Evolutionary conservation across 202 grass and related monocot species (phyloP).

Genomic region (Hordeum pubiflorum): DNA sequence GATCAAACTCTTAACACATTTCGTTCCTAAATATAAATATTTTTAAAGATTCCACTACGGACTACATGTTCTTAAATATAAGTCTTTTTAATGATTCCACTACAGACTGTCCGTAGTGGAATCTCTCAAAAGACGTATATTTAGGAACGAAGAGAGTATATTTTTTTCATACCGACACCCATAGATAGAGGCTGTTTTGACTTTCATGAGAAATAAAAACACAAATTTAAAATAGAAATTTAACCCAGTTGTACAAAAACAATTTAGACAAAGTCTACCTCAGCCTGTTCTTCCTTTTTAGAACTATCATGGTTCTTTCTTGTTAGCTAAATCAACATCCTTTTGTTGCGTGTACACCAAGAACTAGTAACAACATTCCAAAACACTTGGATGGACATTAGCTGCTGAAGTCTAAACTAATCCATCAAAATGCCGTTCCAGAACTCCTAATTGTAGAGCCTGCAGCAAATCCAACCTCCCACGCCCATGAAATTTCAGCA

Average conservation of each 20-base stretch:
- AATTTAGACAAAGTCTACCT: neutral
- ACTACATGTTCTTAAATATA: too few species aligned
- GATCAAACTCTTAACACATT: too few species aligned
- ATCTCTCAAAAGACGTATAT: too few species aligned
- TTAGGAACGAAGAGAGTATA: too few species aligned
- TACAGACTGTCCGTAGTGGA: too few species aligned
- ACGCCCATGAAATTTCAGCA: neutral
- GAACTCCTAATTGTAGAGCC: neutral
- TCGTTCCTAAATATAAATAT: too few species aligned
- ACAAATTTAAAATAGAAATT: neutral
- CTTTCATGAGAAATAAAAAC: neutral
- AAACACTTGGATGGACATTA: constrained; percentile 1
- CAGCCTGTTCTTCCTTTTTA: neutral
- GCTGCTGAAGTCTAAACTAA: constrained; percentile 4
- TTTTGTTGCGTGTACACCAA: constrained; percentile 7
- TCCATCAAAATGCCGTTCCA: neutral
- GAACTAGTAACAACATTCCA: constrained; percentile 3
- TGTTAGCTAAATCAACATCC: neutral
- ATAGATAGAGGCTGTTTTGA: neutral
- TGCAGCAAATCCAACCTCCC: constrained; percentile 35
- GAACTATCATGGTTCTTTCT: too few species aligned
- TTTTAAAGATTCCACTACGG: too few species aligned
- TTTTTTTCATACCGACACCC: neutral
- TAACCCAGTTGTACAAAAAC: neutral
- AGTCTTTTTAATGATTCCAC: too few species aligned